phyloP scores from a whole-genome alignment of 805 yeast genomes.

The Suhomyces faveliae region DNA sequence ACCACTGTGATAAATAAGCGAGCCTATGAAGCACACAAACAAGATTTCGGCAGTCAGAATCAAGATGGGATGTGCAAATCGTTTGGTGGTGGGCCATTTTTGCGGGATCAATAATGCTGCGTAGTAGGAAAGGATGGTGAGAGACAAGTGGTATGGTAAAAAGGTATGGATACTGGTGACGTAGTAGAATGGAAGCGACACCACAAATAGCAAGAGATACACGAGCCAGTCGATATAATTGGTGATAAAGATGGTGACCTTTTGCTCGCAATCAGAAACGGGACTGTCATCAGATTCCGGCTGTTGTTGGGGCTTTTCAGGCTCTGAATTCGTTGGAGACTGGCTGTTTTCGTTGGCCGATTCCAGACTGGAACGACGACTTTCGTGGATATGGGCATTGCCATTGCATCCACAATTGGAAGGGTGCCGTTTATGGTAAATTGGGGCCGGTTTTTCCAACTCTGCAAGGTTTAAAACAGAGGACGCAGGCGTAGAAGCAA shows the following conservation, averaged over 20 bases:
- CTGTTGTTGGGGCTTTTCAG: background rate
- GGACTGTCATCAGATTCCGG: no score
- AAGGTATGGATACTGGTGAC: conserved; percentile 47
- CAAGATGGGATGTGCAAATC: conserved; percentile 69
- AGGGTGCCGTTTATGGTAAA: background rate
- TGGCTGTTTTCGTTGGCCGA: background rate
- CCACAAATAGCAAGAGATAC: conserved; percentile 46
- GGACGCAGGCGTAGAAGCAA: background rate
- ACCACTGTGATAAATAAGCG: conserved; percentile 45
- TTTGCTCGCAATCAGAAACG: conserved; percentile 1
- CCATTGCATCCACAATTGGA: background rate
- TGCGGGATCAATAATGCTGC: conserved; percentile 46
- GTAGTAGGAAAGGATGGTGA: conserved; percentile 58
- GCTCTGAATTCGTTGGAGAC: background rate
- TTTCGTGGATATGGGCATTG: background rate
- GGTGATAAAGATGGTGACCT: conserved; percentile 34
- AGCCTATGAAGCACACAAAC: conserved; percentile 59
- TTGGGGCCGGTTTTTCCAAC: conserved; percentile 9
- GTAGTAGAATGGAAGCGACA: conserved; percentile 62
- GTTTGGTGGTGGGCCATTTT: conserved; percentile 44
- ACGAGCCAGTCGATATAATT: conserved; percentile 56
- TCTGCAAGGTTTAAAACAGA: background rate
- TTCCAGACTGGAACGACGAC: background rate
- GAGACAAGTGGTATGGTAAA: conserved; percentile 60
- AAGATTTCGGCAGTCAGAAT: conserved; percentile 64